A percentile compares a stretch with the other conserved stretches of the same genome.
Evolutionary conservation across 1,284 basidiomycete species (phyloP).

Genomic region (Athelia psychrophila): DNA sequence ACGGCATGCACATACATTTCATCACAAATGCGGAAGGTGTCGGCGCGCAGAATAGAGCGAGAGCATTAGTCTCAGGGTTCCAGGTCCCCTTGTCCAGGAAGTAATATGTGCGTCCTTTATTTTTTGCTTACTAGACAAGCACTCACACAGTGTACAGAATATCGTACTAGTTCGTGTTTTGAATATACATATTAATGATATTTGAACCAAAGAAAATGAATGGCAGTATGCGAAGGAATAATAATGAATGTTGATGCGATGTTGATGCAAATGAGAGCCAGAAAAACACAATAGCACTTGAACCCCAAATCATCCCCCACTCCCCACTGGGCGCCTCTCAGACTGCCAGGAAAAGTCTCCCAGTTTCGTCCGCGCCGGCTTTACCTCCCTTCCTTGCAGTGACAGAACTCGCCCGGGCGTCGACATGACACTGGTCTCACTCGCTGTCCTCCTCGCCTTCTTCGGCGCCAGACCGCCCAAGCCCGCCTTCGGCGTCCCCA

Average conservation of each 20-base stretch:
- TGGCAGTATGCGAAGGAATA: not conserved
- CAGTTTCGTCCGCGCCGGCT: slow-evolving; percentile 38
- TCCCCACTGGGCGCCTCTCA: slow-evolving; percentile 17
- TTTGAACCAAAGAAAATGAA: too few species aligned
- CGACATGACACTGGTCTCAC: slow-evolving; percentile 51
- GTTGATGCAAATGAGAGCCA: slow-evolving; percentile 2
- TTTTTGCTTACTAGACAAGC: not conserved
- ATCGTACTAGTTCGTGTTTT: not conserved
- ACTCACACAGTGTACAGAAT: not conserved
- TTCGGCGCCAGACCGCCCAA: slow-evolving; percentile 56
- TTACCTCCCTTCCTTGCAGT: slow-evolving; percentile 19
- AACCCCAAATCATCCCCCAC: not conserved
- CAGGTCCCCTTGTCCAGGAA: slow-evolving; percentile 75
- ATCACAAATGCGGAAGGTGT: slow-evolving; percentile 82
- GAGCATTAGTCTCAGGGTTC: slow-evolving; percentile 85
- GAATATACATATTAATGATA: too few species aligned
- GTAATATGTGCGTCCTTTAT: slow-evolving; percentile 18
- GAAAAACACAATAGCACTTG: slow-evolving; percentile 3
- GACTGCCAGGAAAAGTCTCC: slow-evolving; percentile 52
- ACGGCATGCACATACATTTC: slow-evolving; percentile 92
- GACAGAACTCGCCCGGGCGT: slow-evolving; percentile 22
- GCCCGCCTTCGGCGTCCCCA: slow-evolving; percentile 37
- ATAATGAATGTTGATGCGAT: not conserved
- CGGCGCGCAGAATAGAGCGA: slow-evolving; percentile 84
- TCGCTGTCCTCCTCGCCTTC: slow-evolving; percentile 63